A percentile compares a stretch with the other conserved stretches of the same genome.
phyloP scores from a whole-genome alignment of 306 rosid species.

The Acacia melanoxylon region DNA sequence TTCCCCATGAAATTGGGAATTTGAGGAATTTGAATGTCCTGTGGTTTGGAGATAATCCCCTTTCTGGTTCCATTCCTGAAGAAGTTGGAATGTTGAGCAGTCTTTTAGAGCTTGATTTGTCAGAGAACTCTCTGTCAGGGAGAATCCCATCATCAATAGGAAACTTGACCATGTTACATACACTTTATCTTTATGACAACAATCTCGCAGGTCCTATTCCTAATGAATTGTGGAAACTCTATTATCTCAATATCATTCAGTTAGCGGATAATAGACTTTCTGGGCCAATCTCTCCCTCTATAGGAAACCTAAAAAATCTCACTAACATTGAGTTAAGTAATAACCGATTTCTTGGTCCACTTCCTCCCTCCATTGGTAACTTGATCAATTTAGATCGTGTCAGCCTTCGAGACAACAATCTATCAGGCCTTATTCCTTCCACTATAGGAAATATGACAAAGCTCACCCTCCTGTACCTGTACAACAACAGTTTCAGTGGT shows the following conservation, averaged over 20 bases:
- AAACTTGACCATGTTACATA: not conserved
- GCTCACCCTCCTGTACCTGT: not conserved
- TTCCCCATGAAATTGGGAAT: not conserved
- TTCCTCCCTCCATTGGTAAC: not conserved
- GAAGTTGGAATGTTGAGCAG: not conserved
- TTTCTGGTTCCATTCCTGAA: not conserved
- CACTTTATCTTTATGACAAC: not conserved
- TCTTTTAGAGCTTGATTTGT: not conserved
- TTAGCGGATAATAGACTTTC: no score
- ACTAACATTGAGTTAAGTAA: fast-evolving
- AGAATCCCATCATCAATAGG: not conserved
- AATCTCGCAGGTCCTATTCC: not conserved
- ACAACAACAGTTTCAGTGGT: conserved; percentile 17
- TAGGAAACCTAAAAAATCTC: no score
- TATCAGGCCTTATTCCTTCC: not conserved
- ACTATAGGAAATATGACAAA: not conserved
- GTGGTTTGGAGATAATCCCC: not conserved
- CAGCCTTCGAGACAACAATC: not conserved
- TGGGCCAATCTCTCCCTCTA: no score
- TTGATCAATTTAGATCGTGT: no score
- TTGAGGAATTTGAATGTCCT: not conserved
- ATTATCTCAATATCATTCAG: not conserved
- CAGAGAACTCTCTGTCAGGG: not conserved
- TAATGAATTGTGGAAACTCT: not conserved
- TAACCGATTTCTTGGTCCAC: not conserved